A percentile compares a stretch with the other conserved stretches of the same genome.
phyloP scores from a whole-genome alignment of 2,329 filamentous ascomycete genomes.

The Microsporum ferrugineum region DNA sequence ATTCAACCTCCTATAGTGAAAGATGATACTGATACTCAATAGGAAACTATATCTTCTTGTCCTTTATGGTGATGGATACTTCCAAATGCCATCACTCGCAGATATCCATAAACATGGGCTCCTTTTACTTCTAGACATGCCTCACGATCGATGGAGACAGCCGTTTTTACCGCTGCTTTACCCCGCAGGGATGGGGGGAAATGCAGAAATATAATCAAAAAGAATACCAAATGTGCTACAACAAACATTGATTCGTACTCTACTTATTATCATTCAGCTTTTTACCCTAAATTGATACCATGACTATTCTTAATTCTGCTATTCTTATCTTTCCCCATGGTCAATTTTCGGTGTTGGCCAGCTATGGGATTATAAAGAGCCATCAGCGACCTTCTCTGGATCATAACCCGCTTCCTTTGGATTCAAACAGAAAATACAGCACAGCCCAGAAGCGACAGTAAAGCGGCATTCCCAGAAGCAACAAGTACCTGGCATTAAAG shows the following conservation, averaged over 20 bases:
- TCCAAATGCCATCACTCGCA: not conserved
- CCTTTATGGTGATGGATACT: not conserved
- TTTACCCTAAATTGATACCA: not conserved
- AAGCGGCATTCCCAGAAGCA: not conserved
- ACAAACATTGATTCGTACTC: not conserved
- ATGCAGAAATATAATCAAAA: not conserved
- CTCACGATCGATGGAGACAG: not conserved
- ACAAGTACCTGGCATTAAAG: not conserved
- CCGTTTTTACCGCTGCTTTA: not conserved
- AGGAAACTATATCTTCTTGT: not conserved
- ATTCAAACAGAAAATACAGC: not conserved
- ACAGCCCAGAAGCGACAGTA: not conserved
- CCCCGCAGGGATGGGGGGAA: not conserved
- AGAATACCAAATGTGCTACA: not conserved
- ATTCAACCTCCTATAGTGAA: not conserved
- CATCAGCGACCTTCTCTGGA: not conserved
- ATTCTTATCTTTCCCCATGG: not conserved
- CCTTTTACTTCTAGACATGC: not conserved
- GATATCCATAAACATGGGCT: not conserved
- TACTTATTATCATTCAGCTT: not conserved
- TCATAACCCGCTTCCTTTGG: not conserved
- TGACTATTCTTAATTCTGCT: no score
- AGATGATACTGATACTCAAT: not conserved
- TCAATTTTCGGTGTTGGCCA: not conserved
- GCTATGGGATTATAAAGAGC: not conserved